Conservation (phyloP, 73 alveolate species). For the Uronychia binucleata region DNA sequence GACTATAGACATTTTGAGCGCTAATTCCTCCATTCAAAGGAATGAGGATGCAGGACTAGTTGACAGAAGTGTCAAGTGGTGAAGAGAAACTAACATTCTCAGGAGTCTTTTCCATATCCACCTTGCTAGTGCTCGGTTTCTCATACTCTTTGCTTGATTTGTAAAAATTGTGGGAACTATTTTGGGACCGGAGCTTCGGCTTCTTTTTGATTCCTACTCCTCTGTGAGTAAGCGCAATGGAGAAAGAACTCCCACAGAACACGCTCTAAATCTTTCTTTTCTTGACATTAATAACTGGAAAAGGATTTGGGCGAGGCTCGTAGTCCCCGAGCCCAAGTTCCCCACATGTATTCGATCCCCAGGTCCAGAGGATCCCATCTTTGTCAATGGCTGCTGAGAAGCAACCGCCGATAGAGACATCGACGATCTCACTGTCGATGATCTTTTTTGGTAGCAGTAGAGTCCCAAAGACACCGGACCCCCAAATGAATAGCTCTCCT, state of each 20-base stretch:
- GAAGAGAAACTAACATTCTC: too few relatives aligned
- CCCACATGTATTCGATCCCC: conserved; percentile 60
- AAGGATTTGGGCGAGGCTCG: conserved; percentile 18
- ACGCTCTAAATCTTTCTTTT: conserved; percentile 10
- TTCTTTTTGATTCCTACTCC: too few relatives aligned
- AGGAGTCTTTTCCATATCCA: too few relatives aligned
- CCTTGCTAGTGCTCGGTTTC: too few relatives aligned
- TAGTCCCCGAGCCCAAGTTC: conserved; percentile 51
- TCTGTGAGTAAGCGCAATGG: conserved; percentile 19
- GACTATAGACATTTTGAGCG: too few relatives aligned
- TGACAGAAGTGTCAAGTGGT: too few relatives aligned
- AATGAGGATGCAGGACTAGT: too few relatives aligned
- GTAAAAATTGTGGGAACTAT: too few relatives aligned
- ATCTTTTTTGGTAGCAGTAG: conserved; percentile 22
- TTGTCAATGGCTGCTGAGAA: conserved; percentile 38
- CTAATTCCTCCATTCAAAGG: too few relatives aligned
- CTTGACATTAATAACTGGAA: conserved; percentile 16
- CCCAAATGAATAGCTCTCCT: conserved; percentile 33
- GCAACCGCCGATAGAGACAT: conserved; percentile 51
- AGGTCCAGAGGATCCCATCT: conserved; percentile 40
- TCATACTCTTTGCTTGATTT: too few relatives aligned
- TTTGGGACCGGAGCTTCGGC: too few relatives aligned
- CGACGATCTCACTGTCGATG: conserved; percentile 17
- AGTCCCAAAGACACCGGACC: conserved; percentile 66
- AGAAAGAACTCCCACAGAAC: conserved; percentile 44